Evolutionary conservation across 306 rosid genomes (phyloP).

Genomic region (Crotalaria pallida): DNA sequence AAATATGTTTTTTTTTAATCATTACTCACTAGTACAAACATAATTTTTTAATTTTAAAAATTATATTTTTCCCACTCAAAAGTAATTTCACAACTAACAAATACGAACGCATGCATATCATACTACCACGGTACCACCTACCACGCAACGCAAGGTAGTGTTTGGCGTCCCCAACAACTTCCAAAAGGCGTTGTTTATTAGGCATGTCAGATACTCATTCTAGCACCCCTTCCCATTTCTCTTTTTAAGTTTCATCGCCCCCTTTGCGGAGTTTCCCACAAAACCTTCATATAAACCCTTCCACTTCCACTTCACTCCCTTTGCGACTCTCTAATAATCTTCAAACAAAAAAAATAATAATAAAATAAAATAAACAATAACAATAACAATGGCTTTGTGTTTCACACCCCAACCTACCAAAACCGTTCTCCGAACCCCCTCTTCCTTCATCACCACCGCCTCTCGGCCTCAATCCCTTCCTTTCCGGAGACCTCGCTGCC

Average conservation of each 20-base stretch:
- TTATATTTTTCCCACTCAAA: neutral
- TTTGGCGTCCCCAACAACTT: constrained; percentile 16
- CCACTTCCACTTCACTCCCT: neutral
- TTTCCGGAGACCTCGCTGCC: constrained; percentile 13
- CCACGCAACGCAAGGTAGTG: neutral
- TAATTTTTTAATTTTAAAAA: too few relatives aligned
- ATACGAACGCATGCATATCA: neutral
- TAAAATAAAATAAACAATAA: neutral
- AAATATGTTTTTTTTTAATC: too few relatives aligned
- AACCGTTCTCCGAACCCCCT: constrained; percentile 38
- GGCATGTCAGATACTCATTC: too few relatives aligned
- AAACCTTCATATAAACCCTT: neutral
- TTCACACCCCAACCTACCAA: constrained; percentile 44
- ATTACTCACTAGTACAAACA: too few relatives aligned
- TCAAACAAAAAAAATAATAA: neutral
- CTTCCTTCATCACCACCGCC: constrained; percentile 24
- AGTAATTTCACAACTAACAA: too few relatives aligned
- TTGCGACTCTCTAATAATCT: neutral
- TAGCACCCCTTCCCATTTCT: neutral
- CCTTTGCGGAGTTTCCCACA: constrained; percentile 67
- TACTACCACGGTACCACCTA: neutral
- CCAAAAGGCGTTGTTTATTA: constrained; percentile 9
- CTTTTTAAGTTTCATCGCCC: constrained; percentile 50
- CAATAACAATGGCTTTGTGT: constrained; percentile 65
- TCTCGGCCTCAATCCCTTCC: constrained; percentile 31